Evolutionary conservation across 2,329 filamentous ascomycete genomes (phyloP), one percentile per base, ranked within the genome.

Genomic region (Aurifilum marmelostoma): DNA sequence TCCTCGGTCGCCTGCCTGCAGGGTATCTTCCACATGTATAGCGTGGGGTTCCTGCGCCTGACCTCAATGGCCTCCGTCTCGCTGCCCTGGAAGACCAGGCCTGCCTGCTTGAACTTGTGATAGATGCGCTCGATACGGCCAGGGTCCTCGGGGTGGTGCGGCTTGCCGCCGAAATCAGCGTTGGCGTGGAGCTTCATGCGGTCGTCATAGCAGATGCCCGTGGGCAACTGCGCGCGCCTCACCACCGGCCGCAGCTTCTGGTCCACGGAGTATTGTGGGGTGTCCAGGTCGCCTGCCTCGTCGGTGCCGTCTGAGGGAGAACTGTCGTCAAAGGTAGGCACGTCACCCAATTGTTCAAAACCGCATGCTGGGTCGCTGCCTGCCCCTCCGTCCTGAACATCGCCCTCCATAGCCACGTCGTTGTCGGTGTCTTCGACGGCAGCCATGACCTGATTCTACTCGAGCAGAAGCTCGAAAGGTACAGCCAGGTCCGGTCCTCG

Each of bases 171-270:
- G 76, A 89, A 91, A 77, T 93, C 90, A 21, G 92, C 89, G 77
- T 97, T 97, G 67, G 94, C 92, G 78, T 99, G 96, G 71, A 97
- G 91, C 71, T 96, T 93, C 96, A 99, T 99, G 41, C 95, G 89
- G 68, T 93, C 90, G 81, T 99, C 96, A 77, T 98, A 99, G 73
- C 92, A 95, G 71, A 91, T 89, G 3, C 92, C 92, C 0, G 92
- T 94, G 0, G 91, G 88, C 1, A 92, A 82, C 34, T 88, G 79
- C 1, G 84, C 83, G 50, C 80, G 82, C 68, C 80, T 80, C 18
- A 77, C 77, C 64, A 83, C 73, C 65, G 80, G 72, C 8, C 72
- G 27, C 11, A 21, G 21, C 18, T 60, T 60, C n/a, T 54, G 63
- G 37, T 69, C 71, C 1, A 74, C 76, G 24, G 76, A 78, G 67